Base-by-base conservation (phyloP, 768 basidiomycete genomes). In the Collybia sordida region DNA sequence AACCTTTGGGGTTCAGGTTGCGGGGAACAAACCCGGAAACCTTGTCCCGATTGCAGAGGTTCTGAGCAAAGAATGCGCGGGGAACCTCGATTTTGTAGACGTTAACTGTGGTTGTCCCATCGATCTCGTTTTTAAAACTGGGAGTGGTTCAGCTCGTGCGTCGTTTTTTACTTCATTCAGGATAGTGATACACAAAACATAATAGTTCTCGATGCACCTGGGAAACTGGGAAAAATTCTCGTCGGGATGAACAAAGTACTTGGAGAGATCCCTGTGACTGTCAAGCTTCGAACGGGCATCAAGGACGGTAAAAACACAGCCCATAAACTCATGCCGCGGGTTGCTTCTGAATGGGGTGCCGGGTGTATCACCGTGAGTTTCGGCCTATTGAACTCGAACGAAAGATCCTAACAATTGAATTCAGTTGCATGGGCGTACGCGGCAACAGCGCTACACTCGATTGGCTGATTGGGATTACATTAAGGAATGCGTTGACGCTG, bases 41-140 rank as follows among this genome's bases (percentile, higher is more conserved):
- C 78, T 98, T 49, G 90, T 86, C 0, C 78, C 91, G 0, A 83
- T 87, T 0, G 90, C 93, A 0, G 96, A 98, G 63, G 74, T 88
- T 6, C 78, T 98, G 22, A 82, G 78, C 2, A 81, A 78, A 53
- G 86, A 91, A 62, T 80, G 83, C 56, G 74, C 74, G 1, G 72
- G 77, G 11, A 75, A 77, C 17, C 68, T 97, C 18, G 93, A 98
- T 61, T 98, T 97, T 59, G 90, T 95, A 1, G 95, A 99, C 61
- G 70, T 98, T 55, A 99, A 99, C 61, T 91, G 92, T 66, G 95
- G 95, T 6, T 98, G 97, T 67, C 97, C 97, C 3, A 98, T 98
- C 58, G 97, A 99, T 67, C 73, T 98, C 37, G 91, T 99, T 1
- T 97, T 95, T 71, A 89, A 88, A 59, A 80, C 81, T 12, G 94